Evolutionary conservation across 1,284 basidiomycete genomes (phyloP).

Genomic region (Fomitopsis betulina): DNA sequence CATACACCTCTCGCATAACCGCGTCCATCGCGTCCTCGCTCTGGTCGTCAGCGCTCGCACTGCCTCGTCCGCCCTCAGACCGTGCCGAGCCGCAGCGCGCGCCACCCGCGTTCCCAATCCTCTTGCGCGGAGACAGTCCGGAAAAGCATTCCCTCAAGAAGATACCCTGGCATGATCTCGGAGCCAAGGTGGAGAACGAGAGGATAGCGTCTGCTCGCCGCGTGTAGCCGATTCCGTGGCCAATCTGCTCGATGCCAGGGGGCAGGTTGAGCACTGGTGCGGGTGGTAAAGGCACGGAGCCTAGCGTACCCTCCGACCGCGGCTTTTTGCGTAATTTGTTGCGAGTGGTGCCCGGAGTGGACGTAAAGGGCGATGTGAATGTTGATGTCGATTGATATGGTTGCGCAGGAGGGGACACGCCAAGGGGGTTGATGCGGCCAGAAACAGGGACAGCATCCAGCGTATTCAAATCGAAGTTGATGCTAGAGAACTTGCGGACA

Average conservation of each 20-base stretch:
- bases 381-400: conserved; percentile 15
- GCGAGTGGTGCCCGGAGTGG: conserved; percentile 21
- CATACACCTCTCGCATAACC: conserved; percentile 27
- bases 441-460: conserved; percentile 18
- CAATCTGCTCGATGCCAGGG: conserved; percentile 44
- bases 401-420: conserved; percentile 5
- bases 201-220: conserved; percentile 14
- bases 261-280: conserved; percentile 32
- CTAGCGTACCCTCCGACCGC: conserved; percentile 25
- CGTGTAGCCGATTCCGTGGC: conserved; percentile 52
- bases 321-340: conserved; percentile 37
- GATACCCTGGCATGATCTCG: conserved; percentile 20
- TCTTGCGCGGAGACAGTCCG: conserved; percentile 8
- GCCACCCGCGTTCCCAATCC: background rate
- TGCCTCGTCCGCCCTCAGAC: background rate
- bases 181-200: conserved; percentile 18
- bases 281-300: background rate
- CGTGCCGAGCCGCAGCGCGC: background rate
- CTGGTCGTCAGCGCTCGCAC: conserved; percentile 8
- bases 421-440: background rate
- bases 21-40: conserved; percentile 26
- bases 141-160: conserved; percentile 14
- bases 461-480: conserved; percentile 30
- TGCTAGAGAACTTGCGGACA: conserved; percentile 28
- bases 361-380: conserved; percentile 29